A percentile compares a stretch with the other conserved stretches of the same genome.
Conservation (phyloP, 345 rosid species). For the Eutrema heterophyllum region DNA sequence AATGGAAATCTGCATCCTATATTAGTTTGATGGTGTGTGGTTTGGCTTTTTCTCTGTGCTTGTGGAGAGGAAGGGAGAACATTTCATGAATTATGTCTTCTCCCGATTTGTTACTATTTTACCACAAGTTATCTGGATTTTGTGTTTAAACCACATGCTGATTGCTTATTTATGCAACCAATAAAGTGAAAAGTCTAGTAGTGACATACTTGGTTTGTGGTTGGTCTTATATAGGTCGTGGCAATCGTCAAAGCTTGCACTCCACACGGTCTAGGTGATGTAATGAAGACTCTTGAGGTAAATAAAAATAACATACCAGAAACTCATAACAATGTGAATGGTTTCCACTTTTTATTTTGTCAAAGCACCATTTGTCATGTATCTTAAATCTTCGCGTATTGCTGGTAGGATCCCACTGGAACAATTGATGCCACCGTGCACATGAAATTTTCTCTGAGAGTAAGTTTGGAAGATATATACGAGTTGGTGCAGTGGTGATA, state of each 20-base stretch:
- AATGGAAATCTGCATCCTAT: not conserved
- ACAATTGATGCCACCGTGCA: conserved; percentile 75
- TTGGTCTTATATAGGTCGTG: conserved; percentile 46
- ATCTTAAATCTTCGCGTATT: not conserved
- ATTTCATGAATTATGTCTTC: not conserved
- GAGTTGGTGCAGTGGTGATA: conserved; percentile 66
- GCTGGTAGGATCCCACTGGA: conserved; percentile 74
- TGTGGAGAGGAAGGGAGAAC: not conserved
- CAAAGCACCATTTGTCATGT: not conserved
- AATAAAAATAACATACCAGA: not conserved
- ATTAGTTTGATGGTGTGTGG: not conserved
- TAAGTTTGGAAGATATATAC: conserved; percentile 54
- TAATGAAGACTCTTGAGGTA: conserved; percentile 86
- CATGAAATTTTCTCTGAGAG: conserved; percentile 46
- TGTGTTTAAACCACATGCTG: not conserved
- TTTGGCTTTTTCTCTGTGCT: not conserved
- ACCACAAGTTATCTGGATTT: not conserved
- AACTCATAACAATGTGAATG: not conserved
- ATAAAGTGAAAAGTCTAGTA: not conserved
- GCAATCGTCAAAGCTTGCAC: conserved; percentile 63
- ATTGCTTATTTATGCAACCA: not conserved
- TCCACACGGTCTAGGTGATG: conserved; percentile 76
- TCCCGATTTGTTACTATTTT: not conserved
- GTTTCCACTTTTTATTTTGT: not conserved
- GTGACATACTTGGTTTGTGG: not conserved